Percentiles rank a stretch among this genome's conserved stretches.
Evolutionary conservation across 495 filamentous ascomycete species (phyloP).

Genomic region (Niebla homalea): DNA sequence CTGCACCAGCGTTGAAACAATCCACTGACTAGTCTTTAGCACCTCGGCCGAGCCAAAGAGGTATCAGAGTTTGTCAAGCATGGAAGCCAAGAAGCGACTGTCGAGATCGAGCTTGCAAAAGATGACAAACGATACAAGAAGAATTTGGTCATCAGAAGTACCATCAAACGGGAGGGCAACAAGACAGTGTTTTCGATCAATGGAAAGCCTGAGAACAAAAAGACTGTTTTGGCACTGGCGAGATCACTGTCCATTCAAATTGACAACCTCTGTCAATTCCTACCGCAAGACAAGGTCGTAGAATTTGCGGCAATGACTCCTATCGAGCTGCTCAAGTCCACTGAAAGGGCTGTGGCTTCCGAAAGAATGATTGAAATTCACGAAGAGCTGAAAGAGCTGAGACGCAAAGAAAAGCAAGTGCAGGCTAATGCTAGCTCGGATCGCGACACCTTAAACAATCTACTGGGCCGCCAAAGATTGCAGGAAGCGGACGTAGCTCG

Average conservation of each 20-base stretch:
- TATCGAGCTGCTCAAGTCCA: constrained; percentile 73
- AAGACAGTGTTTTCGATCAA: constrained; percentile 61
- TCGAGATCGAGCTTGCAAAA: constrained; percentile 78
- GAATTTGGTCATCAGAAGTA: constrained; percentile 63
- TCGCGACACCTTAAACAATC: constrained; percentile 45
- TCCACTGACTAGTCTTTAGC: constrained; percentile 23
- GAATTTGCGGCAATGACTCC: constrained; percentile 82
- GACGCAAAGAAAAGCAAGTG: constrained; percentile 53
- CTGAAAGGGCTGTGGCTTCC: constrained; percentile 73
- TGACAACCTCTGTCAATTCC: constrained; percentile 94
- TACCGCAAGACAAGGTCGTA: constrained; percentile 91
- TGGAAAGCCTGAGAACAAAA: constrained; percentile 39
- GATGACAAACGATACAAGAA: constrained; percentile 27
- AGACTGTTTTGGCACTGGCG: constrained; percentile 49
- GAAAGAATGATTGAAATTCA: constrained; percentile 72
- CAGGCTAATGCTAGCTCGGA: constrained; percentile 45
- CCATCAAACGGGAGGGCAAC: constrained; percentile 71
- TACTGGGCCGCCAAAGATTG: constrained; percentile 61
- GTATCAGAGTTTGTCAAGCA: constrained; percentile 89
- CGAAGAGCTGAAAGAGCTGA: constrained; percentile 52
- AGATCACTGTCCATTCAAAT: constrained; percentile 73
- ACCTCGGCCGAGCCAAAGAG: constrained; percentile 78
- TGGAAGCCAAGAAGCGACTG: constrained; percentile 57
- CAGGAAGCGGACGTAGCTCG: constrained; percentile 74
- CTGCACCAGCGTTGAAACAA: not conserved